Conservation (phyloP, 2,329 filamentous ascomycete species). For the Arthrobotrys megalospora region DNA sequence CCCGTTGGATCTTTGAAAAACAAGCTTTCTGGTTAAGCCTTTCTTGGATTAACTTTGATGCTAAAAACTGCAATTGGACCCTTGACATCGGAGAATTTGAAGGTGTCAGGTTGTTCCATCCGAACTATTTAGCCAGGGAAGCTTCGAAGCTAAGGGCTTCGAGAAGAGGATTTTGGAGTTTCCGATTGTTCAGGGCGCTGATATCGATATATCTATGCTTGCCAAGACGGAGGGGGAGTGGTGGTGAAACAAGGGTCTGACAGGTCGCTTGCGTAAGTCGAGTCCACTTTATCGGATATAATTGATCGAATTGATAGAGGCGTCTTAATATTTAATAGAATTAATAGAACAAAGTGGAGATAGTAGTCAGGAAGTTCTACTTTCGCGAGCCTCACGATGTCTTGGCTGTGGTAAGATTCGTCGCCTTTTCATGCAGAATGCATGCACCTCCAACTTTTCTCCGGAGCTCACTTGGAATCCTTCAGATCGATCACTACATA, state of each 20-base stretch:
- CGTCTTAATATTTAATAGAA: not conserved
- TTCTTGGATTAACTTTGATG: not conserved
- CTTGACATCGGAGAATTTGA: constrained; percentile 24
- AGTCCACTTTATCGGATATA: constrained; percentile 13
- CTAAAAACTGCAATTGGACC: not conserved
- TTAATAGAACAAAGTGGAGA: not conserved
- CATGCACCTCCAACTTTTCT: constrained; percentile 15
- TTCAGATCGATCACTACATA: constrained; percentile 5
- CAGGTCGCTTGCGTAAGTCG: constrained; percentile 1
- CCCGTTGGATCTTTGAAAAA: not conserved
- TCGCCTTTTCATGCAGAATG: constrained; percentile 5
- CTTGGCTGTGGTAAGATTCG: constrained; percentile 20
- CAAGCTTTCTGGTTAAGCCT: constrained; percentile 4
- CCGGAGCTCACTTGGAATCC: not conserved
- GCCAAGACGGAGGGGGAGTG: constrained; percentile 33
- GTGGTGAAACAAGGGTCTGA: constrained; percentile 34
- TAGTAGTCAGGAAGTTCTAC: not conserved
- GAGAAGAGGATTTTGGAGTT: constrained; percentile 6
- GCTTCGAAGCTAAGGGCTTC: not conserved
- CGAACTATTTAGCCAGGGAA: not conserved
- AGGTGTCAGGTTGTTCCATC: constrained; percentile 1
- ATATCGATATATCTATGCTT: not conserved
- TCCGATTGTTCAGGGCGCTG: constrained; percentile 6
- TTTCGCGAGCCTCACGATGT: not conserved
- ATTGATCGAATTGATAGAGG: constrained; percentile 2